phyloP scores from a whole-genome alignment of 1,139 yeast species.

The Geotrichum carabidarum region DNA sequence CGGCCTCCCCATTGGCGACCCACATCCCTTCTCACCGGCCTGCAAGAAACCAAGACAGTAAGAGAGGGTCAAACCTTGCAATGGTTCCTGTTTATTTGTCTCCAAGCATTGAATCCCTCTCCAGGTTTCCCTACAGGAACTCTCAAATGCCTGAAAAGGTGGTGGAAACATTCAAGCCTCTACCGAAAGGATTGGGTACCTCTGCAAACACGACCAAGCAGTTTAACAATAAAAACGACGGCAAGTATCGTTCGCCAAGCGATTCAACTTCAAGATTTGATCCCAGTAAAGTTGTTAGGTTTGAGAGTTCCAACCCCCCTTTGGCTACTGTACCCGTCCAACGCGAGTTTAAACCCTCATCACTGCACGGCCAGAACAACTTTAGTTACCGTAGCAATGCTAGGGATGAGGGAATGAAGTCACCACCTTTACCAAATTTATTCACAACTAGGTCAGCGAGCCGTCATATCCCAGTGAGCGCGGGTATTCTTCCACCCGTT shows the following conservation, averaged over 20 bases:
- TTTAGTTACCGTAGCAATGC: background rate
- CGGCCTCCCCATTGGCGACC: background rate
- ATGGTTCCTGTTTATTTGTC: slow-evolving; percentile 4
- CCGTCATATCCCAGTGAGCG: background rate
- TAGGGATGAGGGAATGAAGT: background rate
- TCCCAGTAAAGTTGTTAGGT: slow-evolving; percentile 2
- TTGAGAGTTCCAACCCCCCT: background rate
- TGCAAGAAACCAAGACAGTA: background rate
- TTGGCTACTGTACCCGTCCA: background rate
- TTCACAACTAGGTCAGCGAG: slow-evolving; percentile 2
- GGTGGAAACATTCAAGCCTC: background rate
- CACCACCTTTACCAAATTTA: slow-evolving; percentile 1
- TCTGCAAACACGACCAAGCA: slow-evolving; percentile 3
- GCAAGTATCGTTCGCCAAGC: background rate
- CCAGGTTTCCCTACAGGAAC: slow-evolving; percentile 10
- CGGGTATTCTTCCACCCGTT: slow-evolving; percentile 13
- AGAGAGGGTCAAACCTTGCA: slow-evolving; percentile 2
- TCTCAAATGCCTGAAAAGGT: slow-evolving; percentile 7
- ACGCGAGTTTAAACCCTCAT: background rate
- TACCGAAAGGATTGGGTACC: background rate
- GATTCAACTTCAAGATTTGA: background rate
- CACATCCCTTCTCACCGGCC: background rate
- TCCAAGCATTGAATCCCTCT: slow-evolving; percentile 10
- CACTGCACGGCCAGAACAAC: background rate
- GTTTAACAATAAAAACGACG: background rate